Conservation (phyloP, 805 yeast species). For the Blastobotrys chiropterorum region DNA sequence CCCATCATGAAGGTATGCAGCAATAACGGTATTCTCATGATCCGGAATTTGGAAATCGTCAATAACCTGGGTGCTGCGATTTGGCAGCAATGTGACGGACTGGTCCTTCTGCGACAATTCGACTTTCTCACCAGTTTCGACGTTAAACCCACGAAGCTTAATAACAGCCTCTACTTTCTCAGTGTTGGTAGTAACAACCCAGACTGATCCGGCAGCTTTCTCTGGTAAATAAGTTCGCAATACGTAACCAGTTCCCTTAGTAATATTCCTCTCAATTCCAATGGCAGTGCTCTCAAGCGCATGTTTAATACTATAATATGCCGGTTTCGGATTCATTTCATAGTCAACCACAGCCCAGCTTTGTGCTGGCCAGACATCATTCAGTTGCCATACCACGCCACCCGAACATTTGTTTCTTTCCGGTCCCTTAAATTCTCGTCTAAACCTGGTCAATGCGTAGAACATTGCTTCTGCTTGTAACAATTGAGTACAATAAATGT, state of each 20-base stretch:
- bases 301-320: constrained; percentile 41
- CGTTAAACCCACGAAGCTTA: background rate
- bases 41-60: background rate
- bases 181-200: background rate
- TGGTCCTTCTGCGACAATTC: background rate
- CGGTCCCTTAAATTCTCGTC: constrained; percentile 38
- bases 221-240: background rate
- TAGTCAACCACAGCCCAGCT: constrained; percentile 44
- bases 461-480: constrained; percentile 45
- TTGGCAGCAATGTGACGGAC: background rate
- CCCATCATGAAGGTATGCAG: background rate
- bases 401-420: constrained; percentile 38
- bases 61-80: constrained; percentile 8
- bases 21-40: constrained; percentile 1
- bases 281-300: constrained; percentile 31
- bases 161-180: background rate
- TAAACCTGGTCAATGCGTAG: constrained; percentile 40
- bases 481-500: constrained; percentile 46
- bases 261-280: constrained; percentile 23
- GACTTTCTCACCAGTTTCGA: constrained; percentile 1
- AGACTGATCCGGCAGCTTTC: background rate
- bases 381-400: constrained; percentile 46
- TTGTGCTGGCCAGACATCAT: constrained; percentile 47
- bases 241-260: background rate
- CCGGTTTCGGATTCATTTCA: constrained; percentile 38